Evolutionary conservation across 495 filamentous ascomycete species (phyloP).

Genomic region (Tuber microsphaerosporum): DNA sequence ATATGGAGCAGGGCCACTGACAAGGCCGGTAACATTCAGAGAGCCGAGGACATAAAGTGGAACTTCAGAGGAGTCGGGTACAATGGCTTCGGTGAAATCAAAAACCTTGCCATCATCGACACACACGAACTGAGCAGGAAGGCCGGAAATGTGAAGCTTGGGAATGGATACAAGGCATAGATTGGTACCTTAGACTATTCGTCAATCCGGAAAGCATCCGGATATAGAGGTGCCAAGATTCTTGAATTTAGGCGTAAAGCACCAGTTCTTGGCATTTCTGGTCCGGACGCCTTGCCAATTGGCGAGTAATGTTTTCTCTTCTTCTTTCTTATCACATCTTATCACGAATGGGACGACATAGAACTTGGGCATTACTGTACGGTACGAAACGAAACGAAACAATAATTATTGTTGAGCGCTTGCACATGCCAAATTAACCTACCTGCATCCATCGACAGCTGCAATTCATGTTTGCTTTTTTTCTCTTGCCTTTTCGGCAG

Average conservation of each 20-base stretch:
- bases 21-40: constrained; percentile 49
- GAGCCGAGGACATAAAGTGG: constrained; percentile 47
- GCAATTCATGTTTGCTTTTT: not conserved
- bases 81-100: constrained; percentile 54
- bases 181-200: not conserved
- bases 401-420: not conserved
- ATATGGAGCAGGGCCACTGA: constrained; percentile 53
- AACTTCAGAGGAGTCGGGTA: constrained; percentile 57
- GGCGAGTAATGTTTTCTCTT: not conserved
- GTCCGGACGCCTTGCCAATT: not conserved
- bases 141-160: not conserved
- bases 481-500: not conserved
- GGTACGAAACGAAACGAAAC: not conserved
- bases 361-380: not conserved
- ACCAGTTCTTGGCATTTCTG: not conserved
- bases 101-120: constrained; percentile 43
- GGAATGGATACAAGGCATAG: constrained; percentile 6
- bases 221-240: not conserved
- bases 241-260: not conserved
- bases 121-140: constrained; percentile 20
- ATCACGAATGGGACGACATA: not conserved
- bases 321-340: not conserved
- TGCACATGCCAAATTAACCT: not conserved
- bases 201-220: not conserved
- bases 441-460: not conserved